Evolutionary conservation across 805 yeast species (phyloP).

Genomic region (Myxozyma neotropica): DNA sequence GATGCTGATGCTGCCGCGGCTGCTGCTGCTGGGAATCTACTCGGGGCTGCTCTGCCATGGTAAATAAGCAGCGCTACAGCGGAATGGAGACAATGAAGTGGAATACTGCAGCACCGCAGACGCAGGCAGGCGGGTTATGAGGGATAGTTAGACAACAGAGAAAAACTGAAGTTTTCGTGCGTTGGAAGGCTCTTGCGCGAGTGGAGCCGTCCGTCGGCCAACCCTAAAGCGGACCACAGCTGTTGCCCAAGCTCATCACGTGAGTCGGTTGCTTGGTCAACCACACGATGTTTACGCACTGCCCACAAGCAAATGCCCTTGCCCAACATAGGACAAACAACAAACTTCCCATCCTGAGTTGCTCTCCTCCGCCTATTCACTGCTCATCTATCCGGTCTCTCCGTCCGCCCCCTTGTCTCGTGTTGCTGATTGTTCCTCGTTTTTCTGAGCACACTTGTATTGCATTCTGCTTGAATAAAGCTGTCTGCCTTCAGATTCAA

Average conservation of each 20-base stretch:
- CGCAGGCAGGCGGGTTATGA: neutral
- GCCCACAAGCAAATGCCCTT: neutral
- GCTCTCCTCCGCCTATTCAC: neutral
- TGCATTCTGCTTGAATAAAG: neutral
- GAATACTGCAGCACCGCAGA: too few relatives aligned
- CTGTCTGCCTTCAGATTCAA: neutral
- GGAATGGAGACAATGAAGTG: neutral
- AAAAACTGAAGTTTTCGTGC: too few relatives aligned
- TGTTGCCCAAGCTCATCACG: neutral
- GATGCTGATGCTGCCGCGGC: conserved; percentile 7
- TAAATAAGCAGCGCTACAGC: neutral
- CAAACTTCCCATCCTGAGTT: neutral
- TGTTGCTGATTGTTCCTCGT: neutral
- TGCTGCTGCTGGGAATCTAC: neutral
- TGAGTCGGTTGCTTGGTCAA: conserved; percentile 5
- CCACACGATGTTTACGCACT: neutral
- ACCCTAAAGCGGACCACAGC: neutral
- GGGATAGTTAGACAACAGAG: too few relatives aligned
- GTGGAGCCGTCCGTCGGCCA: too few relatives aligned
- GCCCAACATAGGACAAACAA: neutral
- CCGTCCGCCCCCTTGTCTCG: neutral
- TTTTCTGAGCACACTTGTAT: too few relatives aligned
- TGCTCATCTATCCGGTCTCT: too few relatives aligned
- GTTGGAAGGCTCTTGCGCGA: too few relatives aligned
- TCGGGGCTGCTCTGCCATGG: conserved; percentile 8